phyloP scores from a whole-genome alignment of 2,329 filamentous ascomycete genomes.

The Trichoderma harzianum region DNA sequence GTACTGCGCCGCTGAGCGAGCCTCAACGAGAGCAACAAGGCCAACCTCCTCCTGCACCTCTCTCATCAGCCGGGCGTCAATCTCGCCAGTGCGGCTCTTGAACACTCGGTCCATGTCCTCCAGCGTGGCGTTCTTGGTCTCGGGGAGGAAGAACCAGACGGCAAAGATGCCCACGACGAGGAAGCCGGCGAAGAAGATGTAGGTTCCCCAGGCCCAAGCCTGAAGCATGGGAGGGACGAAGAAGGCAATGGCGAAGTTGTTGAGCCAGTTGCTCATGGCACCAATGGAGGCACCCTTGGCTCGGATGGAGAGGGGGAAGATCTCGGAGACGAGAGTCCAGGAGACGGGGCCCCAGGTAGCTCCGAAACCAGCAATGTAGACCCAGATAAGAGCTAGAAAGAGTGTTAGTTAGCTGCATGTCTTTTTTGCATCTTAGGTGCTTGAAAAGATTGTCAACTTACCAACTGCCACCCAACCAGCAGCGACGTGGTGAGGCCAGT shows the following conservation, averaged over 20 bases:
- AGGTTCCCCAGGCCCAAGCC: slow-evolving; percentile 65
- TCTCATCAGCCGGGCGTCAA: slow-evolving; percentile 24
- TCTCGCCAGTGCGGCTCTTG: slow-evolving; percentile 34
- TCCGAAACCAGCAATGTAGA: slow-evolving; percentile 72
- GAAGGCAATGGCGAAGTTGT: slow-evolving; percentile 59
- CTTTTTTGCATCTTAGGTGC: not conserved
- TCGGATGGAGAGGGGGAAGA: slow-evolving; percentile 68
- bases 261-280: slow-evolving; percentile 63
- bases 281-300: slow-evolving; percentile 69
- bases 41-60: slow-evolving; percentile 27
- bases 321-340: slow-evolving; percentile 72
- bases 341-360: slow-evolving; percentile 72
- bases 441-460: not conserved
- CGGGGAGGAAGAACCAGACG: slow-evolving; percentile 62
- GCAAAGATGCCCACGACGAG: slow-evolving; percentile 60
- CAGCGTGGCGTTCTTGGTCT: slow-evolving; percentile 61
- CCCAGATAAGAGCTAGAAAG: slow-evolving; percentile 60
- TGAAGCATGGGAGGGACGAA: slow-evolving; percentile 66
- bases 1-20: not conserved
- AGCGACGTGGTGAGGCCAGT: slow-evolving; percentile 54
- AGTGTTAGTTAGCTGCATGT: not conserved
- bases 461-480: slow-evolving; percentile 66
- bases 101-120: slow-evolving; percentile 63
- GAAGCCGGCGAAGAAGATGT: slow-evolving; percentile 67
- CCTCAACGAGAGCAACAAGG: slow-evolving; percentile 19